Conservation (phyloP, 1,139 yeast species). For the Zygosaccharomyces pseudobailii region DNA sequence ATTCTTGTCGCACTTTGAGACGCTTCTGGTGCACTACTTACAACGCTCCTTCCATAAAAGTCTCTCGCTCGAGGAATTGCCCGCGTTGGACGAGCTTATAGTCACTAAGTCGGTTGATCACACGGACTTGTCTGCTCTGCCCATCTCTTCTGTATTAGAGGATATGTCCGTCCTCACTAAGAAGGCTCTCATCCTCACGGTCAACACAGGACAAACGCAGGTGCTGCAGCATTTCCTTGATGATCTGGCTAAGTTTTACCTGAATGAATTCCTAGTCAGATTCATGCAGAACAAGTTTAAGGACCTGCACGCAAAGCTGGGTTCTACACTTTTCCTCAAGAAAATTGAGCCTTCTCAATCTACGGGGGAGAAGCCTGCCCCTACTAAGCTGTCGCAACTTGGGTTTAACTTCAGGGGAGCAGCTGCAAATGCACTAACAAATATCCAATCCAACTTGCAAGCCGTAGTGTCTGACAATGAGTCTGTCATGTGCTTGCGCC, state of each 20-base stretch:
- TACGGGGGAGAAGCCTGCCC: slow-evolving; percentile 10
- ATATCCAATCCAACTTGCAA: slow-evolving; percentile 32
- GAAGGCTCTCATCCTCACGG: slow-evolving; percentile 27
- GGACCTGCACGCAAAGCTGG: slow-evolving; percentile 25
- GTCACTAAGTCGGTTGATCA: slow-evolving; percentile 37
- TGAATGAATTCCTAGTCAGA: slow-evolving; percentile 30
- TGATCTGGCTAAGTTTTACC: slow-evolving; percentile 26
- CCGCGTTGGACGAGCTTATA: slow-evolving; percentile 38
- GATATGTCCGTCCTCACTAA: slow-evolving; percentile 74
- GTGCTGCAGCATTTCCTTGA: slow-evolving; percentile 26
- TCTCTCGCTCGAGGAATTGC: slow-evolving; percentile 71
- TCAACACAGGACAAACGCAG: slow-evolving; percentile 31
- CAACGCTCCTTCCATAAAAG: slow-evolving; percentile 81
- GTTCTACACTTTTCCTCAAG: slow-evolving; percentile 18
- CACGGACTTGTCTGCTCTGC: slow-evolving; percentile 40
- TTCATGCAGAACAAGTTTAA: slow-evolving; percentile 29
- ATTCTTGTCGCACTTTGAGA: slow-evolving; percentile 59
- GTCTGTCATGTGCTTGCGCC: slow-evolving; percentile 28
- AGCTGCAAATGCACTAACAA: slow-evolving; percentile 29
- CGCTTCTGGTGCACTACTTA: slow-evolving; percentile 60
- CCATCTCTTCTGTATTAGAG: slow-evolving; percentile 81
- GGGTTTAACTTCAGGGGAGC: slow-evolving; percentile 33
- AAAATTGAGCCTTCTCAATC: slow-evolving; percentile 14
- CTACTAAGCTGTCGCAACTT: slow-evolving; percentile 22
- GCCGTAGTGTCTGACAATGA: slow-evolving; percentile 31